Percentiles rank a stretch among this genome's conserved stretches.
These are phyloP conservation scores for Fusarium sp. DNA, from an alignment of 2,329 filamentous ascomycete genomes.

Conservation along the genomic window DNA sequence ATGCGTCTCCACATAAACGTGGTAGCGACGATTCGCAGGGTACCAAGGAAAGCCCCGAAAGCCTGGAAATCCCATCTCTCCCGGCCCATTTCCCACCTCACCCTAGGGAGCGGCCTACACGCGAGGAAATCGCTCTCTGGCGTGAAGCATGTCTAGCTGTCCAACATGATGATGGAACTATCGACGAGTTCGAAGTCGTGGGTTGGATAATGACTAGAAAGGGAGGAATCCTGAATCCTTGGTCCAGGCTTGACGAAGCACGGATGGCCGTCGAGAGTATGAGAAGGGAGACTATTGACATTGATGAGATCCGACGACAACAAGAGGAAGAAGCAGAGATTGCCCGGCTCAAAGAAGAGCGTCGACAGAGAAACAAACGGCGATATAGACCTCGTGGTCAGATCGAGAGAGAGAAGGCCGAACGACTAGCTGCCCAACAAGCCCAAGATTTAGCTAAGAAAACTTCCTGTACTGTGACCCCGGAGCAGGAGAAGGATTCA, in stretches of 20 bases:
- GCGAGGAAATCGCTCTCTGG: conserved; percentile 31
- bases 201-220: conserved; percentile 40
- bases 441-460: background rate
- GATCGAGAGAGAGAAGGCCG: conserved; percentile 33
- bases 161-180: conserved; percentile 25
- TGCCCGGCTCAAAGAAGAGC: conserved; percentile 33
- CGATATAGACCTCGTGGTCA: conserved; percentile 41
- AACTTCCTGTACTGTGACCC: background rate
- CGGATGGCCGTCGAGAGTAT: conserved; percentile 32
- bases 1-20: background rate
- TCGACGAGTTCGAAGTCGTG: conserved; percentile 37
- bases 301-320: conserved; percentile 22
- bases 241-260: conserved; percentile 38
- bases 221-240: conserved; percentile 32
- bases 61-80: background rate
- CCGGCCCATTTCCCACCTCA: conserved; percentile 28
- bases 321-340: conserved; percentile 31
- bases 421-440: conserved; percentile 19
- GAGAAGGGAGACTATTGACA: conserved; percentile 35
- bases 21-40: conserved; percentile 19
- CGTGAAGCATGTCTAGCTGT: conserved; percentile 31
- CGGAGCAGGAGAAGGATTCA: background rate
- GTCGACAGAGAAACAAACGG: conserved; percentile 41
- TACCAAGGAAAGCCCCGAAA: background rate
- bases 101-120: conserved; percentile 18